Base-by-base conservation (phyloP, 129 eudicot species). In the Arctium minus region DNA sequence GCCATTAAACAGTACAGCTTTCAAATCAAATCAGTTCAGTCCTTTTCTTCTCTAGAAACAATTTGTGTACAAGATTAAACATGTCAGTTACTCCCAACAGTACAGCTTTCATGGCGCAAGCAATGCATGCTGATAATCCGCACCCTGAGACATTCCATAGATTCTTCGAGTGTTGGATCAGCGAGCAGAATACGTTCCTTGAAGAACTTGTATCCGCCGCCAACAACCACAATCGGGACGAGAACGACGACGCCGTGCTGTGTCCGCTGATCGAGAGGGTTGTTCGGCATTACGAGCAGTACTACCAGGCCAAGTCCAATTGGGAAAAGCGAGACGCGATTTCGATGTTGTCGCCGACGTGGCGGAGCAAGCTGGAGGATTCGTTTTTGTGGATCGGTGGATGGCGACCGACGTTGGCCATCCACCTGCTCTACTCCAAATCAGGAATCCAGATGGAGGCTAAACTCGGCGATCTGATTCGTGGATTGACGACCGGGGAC, bases 381-480 rank as follows among this genome's bases (percentile, higher is more conserved):
- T 92, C 94, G 29, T 90, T 90, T 80, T n/a, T 87, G 2, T 92
- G 97, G 97, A 82, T 92, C 27, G 97, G 97, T 1, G 97, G 91
- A 32, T 90, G 97, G 94, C 76, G 94, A 4, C 94, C 97, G 27
- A 92, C 84, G 77, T 85, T 84, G 81, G 97, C 97, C 0, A 76
- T 92, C 36, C 97, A 92, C 42, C 40, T 92, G 76, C 74, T 92
- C 0, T 88, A 90, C 81, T 92, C 97, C 2, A 88, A 84, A 35
- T 88, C 92, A 9, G 97, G 94, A 32, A 72, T 85, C 2, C 94
- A 92, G 33, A 70, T 92, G 40, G 91, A 90, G 77, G 89, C 86
- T 0, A 76, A 72, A 33, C 42, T 92, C 30, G 70, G 72, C 8
- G 89, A 88, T 75, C 30, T 92, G 4, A 69, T 92, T 2, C 83